phyloP scores from a whole-genome alignment of 176 grass and related monocot genomes.

The Oryza brachyantha region DNA sequence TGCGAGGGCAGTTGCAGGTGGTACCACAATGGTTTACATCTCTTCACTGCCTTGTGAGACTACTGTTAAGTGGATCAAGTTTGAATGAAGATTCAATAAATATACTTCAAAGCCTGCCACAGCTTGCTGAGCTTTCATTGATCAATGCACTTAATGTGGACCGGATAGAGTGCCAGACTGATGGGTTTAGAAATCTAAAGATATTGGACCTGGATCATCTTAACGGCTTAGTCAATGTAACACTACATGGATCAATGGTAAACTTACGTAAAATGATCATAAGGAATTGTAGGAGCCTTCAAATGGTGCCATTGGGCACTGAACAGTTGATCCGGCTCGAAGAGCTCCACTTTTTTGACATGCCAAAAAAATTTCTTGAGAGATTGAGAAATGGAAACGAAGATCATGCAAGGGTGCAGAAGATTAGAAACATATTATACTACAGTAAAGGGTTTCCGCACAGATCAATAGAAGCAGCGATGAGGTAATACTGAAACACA shows the following conservation, averaged over 20 bases:
- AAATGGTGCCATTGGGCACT: slow-evolving; percentile 11
- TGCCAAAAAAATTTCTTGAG: slow-evolving; percentile 3
- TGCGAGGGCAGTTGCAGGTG: background rate
- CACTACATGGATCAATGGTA: background rate
- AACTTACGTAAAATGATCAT: background rate
- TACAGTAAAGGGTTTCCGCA: background rate
- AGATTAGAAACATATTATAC: background rate
- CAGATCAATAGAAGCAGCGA: background rate
- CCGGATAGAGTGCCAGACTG: background rate
- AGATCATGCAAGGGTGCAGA: slow-evolving; percentile 2
- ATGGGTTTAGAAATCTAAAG: background rate
- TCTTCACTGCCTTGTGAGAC: slow-evolving; percentile 13
- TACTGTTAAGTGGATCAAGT: slow-evolving; percentile 11
- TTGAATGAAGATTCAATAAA: slow-evolving; percentile 14
- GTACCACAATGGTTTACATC: slow-evolving; percentile 5
- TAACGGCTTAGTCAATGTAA: background rate
- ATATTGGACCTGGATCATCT: background rate
- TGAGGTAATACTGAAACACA: background rate
- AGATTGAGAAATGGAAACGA: background rate
- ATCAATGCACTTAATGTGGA: slow-evolving; percentile 1
- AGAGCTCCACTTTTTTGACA: slow-evolving; percentile 4
- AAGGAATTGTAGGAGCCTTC: background rate
- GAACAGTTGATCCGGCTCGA: background rate
- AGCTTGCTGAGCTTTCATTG: slow-evolving; percentile 14
- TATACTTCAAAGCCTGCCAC: slow-evolving; percentile 14